A percentile compares a stretch with the other conserved stretches of the same genome.
Evolutionary conservation across 1,139 yeast genomes (phyloP).

Genomic region (Saccharomycopsis hybrid): DNA sequence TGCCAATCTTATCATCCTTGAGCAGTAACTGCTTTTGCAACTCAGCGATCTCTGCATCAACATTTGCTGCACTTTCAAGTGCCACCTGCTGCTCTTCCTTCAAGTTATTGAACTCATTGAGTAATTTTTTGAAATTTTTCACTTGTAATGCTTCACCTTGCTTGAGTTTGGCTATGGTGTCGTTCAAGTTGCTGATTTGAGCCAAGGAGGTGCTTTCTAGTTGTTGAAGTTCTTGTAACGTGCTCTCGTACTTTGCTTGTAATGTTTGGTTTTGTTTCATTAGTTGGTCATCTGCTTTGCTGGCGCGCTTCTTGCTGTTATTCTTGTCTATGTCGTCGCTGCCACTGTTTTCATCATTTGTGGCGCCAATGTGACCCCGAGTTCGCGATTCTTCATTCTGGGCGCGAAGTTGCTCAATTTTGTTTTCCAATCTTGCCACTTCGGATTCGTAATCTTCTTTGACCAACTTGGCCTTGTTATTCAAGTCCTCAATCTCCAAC

Average conservation of each 20-base stretch:
- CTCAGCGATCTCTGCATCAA: conserved; percentile 25
- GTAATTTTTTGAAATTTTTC: conserved; percentile 22
- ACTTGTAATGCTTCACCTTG: conserved; percentile 18
- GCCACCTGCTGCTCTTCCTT: conserved; percentile 22
- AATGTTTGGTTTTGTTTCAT: conserved; percentile 42
- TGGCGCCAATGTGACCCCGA: not conserved
- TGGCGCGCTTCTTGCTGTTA: conserved; percentile 12
- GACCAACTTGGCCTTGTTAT: conserved; percentile 24
- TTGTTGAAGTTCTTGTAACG: conserved; percentile 63
- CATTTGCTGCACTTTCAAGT: conserved; percentile 16
- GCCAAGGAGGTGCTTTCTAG: conserved; percentile 49
- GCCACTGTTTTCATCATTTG: not conserved
- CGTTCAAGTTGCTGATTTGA: conserved; percentile 41
- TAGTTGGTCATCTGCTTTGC: conserved; percentile 24
- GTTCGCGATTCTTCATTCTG: conserved; percentile 32
- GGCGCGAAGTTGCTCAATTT: conserved; percentile 36
- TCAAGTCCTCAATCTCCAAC: conserved; percentile 28
- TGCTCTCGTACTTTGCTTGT: conserved; percentile 64
- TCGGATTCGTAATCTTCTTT: conserved; percentile 41
- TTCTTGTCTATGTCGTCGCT: not conserved
- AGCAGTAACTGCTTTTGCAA: conserved; percentile 27
- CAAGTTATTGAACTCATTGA: conserved; percentile 25
- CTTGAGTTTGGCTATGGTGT: conserved; percentile 16
- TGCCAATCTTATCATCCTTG: conserved; percentile 11
- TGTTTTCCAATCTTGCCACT: conserved; percentile 35